Evolutionary conservation across 2,329 filamentous ascomycete genomes (phyloP), one percentile per base, ranked within the genome.

Genomic region (Bertia moriformis): DNA sequence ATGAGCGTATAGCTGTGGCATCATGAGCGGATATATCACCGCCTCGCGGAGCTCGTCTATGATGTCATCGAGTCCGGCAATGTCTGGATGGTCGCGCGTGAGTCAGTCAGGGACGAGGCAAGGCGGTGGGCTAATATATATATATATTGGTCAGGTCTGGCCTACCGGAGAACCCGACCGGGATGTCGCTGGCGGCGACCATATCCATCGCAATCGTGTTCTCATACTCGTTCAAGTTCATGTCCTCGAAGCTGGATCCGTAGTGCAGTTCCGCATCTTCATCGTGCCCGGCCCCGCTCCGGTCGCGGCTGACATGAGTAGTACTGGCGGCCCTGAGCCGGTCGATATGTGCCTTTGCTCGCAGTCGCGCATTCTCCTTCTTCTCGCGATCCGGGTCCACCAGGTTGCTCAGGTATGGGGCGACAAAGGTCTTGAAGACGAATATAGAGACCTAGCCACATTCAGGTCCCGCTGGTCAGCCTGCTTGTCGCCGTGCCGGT

Each of bases 21-120:
- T 87, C 0, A 91, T 98, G 33, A 98, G 69, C 12, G 91, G 91
- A 54, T 96, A 98, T 48, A 98, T 98, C 48, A 98, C 87, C 24
- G 87, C 86, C 64, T 98, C 91, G 50, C 89, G 91, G 41, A 98
- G 69, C 58, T 98, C 91, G 55, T 96, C 89, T 51, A 98, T 95
- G 48, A 96, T 95, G 46, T 85, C 74, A 46, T 93, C 84, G 29
- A 98, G 64, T 3, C 91, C 91, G 40, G 91, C 91, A 45, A 98
- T 95, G 57, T 94, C 87, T 79, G 44, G 2, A 35, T 22, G 13
- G 15, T 14, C 36, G 42, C 58, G 47, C 60, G 58, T 44, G 55
- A 36, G 33, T 27, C 17, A 22, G 40, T n/a, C 14, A 18, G 30
- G 17, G 19, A 14, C n/a, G 10, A 33, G 35, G 17, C 13, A 22